Base-by-base conservation (phyloP, 108 stramenopile genomes). In the Cylindrotheca fusiformis region DNA sequence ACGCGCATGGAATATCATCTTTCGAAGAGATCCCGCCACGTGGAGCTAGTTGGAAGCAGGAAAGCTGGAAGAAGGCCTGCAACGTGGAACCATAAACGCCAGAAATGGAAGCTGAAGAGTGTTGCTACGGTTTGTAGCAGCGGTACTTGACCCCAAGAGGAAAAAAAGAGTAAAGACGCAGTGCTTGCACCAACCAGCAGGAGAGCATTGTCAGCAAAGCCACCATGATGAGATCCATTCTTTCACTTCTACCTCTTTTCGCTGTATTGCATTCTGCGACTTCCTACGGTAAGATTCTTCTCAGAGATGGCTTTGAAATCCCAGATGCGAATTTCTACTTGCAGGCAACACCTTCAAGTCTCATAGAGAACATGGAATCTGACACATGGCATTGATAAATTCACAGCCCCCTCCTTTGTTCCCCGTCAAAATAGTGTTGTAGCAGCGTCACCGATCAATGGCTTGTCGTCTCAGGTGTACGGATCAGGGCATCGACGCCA, bases 391-490 rank as follows among this genome's bases (percentile, higher is more conserved):
- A 14, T 20, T 6, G 51, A 20, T 52, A 6, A n/a, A 24, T 58
- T 18, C 19, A 32, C 67, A 78, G 78, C 82, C 12, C 75, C 81
- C 12, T 82, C 81, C 20, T 82, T 82, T 61, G 81, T 82, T 19
- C 81, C 81, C 14, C 72, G 81, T n/a, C 59, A 29, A 47, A 49
- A 81, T 54, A 71, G 69, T 28, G 75, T 80, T 5, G 57, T 81
- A 50, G 30, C 68, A 58, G 65, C 83, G 26, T 48, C 65, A 67
- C 75, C 82, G 46, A 87, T 83, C 63, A 46, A 63, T 33, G 71
- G 79, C 17, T 30, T 78, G 22, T 60, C 71, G 31, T 65, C 75
- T 1, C 36, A 65, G 46, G 57, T 69, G 8, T 66, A 33, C 44
- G 72, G 68, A 27, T 41, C 60, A 14, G n/a, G 24, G 3, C 56